A percentile compares a stretch with the other conserved stretches of the same genome.
Evolutionary conservation across 2,329 filamentous ascomycete species (phyloP).

Genomic region (Cladophialophora yegresii): DNA sequence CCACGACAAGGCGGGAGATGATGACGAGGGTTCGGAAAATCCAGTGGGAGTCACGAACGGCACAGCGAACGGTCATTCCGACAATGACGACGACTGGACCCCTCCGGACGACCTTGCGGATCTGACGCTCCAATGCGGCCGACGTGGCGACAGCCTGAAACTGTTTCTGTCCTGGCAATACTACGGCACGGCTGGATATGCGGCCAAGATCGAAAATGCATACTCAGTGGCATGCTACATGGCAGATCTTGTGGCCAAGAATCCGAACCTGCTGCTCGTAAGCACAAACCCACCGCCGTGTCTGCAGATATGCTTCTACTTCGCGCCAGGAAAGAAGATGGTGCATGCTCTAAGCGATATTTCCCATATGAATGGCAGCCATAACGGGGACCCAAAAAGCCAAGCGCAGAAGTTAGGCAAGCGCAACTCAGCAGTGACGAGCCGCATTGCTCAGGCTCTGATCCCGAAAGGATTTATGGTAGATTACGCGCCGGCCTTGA

Average conservation of each 20-base stretch:
- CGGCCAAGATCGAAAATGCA: slow-evolving; percentile 67
- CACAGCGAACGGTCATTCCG: background rate
- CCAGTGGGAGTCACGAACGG: slow-evolving; percentile 12
- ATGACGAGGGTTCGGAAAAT: slow-evolving; percentile 33
- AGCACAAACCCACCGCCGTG: slow-evolving; percentile 78
- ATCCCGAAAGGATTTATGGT: slow-evolving; percentile 68
- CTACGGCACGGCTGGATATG: slow-evolving; percentile 77
- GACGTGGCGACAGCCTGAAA: slow-evolving; percentile 82
- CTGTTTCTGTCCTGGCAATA: slow-evolving; percentile 87
- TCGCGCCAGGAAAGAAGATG: slow-evolving; percentile 61
- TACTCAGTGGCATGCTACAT: slow-evolving; percentile 72
- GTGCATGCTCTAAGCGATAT: slow-evolving; percentile 36
- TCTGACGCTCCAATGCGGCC: slow-evolving; percentile 88
- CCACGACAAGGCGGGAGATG: slow-evolving; percentile 58
- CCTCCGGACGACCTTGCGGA: slow-evolving; percentile 89
- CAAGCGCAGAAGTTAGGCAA: slow-evolving; percentile 39
- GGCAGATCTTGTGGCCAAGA: slow-evolving; percentile 58
- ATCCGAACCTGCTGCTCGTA: slow-evolving; percentile 68
- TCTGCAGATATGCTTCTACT: slow-evolving; percentile 94
- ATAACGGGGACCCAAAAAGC: slow-evolving; percentile 38
- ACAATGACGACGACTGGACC: slow-evolving; percentile 38
- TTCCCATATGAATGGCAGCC: slow-evolving; percentile 36
- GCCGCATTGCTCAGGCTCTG: slow-evolving; percentile 56
- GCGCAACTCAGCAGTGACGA: slow-evolving; percentile 59
- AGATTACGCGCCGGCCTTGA: slow-evolving; percentile 59